A percentile compares a stretch with the other conserved stretches of the same genome.
Conservation (phyloP, 352 stramenopile genomes). For the Pythium monospermum region DNA sequence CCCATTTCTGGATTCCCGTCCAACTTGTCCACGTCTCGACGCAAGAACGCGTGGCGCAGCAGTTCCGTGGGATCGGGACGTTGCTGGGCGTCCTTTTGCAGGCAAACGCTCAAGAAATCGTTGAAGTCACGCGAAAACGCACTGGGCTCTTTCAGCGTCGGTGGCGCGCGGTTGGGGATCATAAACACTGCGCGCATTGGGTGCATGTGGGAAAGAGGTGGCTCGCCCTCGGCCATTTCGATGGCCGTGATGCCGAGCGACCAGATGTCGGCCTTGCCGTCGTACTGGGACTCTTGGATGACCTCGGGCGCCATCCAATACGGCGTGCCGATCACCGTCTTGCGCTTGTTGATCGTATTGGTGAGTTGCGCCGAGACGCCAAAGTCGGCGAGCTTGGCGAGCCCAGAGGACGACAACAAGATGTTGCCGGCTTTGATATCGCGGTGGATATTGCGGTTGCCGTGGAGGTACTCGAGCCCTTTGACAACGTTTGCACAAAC, state of each 20-base stretch:
- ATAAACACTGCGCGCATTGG: slow-evolving; percentile 84
- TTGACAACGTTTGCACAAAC: slow-evolving; percentile 64
- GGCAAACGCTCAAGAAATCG: slow-evolving; percentile 56
- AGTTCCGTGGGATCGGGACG: slow-evolving; percentile 47
- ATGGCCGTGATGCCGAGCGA: slow-evolving; percentile 88
- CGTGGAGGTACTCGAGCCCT: slow-evolving; percentile 81
- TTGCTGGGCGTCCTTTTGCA: slow-evolving; percentile 58
- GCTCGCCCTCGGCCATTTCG: slow-evolving; percentile 83
- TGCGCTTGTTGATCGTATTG: slow-evolving; percentile 87
- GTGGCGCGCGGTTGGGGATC: slow-evolving; percentile 61
- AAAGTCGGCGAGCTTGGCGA: slow-evolving; percentile 87
- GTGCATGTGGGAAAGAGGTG: slow-evolving; percentile 82
- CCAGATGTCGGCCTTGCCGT: slow-evolving; percentile 81
- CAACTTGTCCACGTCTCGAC: slow-evolving; percentile 49
- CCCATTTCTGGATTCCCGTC: slow-evolving; percentile 26
- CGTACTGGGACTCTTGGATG: slow-evolving; percentile 84
- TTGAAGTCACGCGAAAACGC: slow-evolving; percentile 45
- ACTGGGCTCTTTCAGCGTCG: slow-evolving; percentile 37
- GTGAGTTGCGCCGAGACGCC: slow-evolving; percentile 88
- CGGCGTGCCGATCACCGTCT: slow-evolving; percentile 86
- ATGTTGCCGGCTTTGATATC: slow-evolving; percentile 89
- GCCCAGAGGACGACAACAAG: slow-evolving; percentile 57
- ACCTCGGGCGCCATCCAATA: slow-evolving; percentile 93
- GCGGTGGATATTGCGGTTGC: slow-evolving; percentile 74
- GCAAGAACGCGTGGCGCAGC: slow-evolving; percentile 53